Evolutionary conservation across 2,329 filamentous ascomycete species (phyloP).

Genomic region (Aspergillus aculeatus): DNA sequence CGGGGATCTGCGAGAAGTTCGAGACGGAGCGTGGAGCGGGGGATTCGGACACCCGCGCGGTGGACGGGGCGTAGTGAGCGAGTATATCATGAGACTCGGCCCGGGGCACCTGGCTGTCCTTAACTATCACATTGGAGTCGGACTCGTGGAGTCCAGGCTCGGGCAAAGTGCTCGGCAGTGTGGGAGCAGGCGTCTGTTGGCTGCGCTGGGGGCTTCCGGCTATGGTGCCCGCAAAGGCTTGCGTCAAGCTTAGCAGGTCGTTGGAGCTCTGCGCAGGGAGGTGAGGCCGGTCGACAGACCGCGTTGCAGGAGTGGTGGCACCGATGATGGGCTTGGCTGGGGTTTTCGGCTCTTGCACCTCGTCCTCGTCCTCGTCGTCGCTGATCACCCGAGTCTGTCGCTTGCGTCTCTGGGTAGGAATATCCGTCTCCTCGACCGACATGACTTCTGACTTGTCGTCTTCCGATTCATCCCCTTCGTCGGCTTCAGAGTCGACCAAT

Average conservation of each 20-base stretch:
- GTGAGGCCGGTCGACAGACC: constrained; percentile 49
- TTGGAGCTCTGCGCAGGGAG: constrained; percentile 64
- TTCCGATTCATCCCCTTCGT: constrained; percentile 45
- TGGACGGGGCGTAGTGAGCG: constrained; percentile 33
- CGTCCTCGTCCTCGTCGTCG: constrained; percentile 59
- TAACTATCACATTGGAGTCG: constrained; percentile 61
- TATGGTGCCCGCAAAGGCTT: constrained; percentile 89
- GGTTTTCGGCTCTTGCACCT: constrained; percentile 34
- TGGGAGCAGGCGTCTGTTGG: constrained; percentile 49
- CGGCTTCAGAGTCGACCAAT: constrained; percentile 34
- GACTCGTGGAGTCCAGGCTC: constrained; percentile 58
- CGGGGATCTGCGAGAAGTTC: constrained; percentile 67
- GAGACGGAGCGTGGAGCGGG: constrained; percentile 39
- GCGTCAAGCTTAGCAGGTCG: constrained; percentile 68
- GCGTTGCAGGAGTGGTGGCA: constrained; percentile 17
- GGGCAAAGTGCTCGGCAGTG: constrained; percentile 48
- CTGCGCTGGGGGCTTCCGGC: constrained; percentile 56
- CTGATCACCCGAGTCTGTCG: constrained; percentile 59
- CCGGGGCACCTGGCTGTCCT: constrained; percentile 55
- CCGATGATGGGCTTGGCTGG: constrained; percentile 30
- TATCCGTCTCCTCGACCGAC: constrained; percentile 46
- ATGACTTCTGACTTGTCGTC: constrained; percentile 25
- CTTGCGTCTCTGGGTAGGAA: constrained; percentile 53
- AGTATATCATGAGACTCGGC: constrained; percentile 48
- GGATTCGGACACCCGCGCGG: constrained; percentile 37